Conservation (phyloP, 148 eudicot genomes). For the Chenopodium album region DNA sequence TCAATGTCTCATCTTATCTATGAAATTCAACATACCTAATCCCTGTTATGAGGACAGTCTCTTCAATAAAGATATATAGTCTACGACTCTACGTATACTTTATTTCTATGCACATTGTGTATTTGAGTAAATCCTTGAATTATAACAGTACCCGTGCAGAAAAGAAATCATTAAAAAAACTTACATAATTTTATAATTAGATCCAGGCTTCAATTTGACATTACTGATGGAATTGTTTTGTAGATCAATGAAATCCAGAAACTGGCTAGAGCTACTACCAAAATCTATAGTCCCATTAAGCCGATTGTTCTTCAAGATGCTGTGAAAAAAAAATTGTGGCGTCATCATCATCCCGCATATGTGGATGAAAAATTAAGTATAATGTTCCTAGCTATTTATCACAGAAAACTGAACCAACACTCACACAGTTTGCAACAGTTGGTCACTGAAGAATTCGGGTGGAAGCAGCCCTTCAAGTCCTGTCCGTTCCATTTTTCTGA, state of each 20-base stretch:
- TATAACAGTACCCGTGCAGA: not conserved
- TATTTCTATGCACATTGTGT: not conserved
- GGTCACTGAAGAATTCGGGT: slow-evolving; percentile 51
- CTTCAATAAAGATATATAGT: too few species aligned
- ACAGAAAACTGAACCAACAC: slow-evolving; percentile 25
- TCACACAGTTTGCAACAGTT: slow-evolving; percentile 61
- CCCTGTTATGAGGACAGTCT: too few species aligned
- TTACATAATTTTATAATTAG: slow-evolving; percentile 38
- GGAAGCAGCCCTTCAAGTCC: slow-evolving; percentile 64
- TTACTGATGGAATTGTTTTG: slow-evolving; percentile 37
- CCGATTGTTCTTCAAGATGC: slow-evolving; percentile 43
- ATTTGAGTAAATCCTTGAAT: not conserved
- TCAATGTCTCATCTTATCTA: too few species aligned
- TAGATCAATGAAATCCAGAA: slow-evolving; percentile 48
- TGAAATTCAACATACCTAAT: too few species aligned
- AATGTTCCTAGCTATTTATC: not conserved
- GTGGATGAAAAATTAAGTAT: not conserved
- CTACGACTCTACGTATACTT: not conserved
- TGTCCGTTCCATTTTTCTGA: slow-evolving; percentile 68
- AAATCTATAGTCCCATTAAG: slow-evolving; percentile 42
- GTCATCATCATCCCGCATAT: slow-evolving; percentile 5
- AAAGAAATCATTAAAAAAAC: slow-evolving; percentile 3
- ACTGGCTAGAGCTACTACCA: slow-evolving; percentile 33
- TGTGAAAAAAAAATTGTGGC: slow-evolving; percentile 13
- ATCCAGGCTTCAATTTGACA: slow-evolving; percentile 20